Percentiles rank a stretch among this genome's conserved stretches.
These are phyloP conservation scores for Mycena sanguinolenta DNA, from an alignment of 768 basidiomycete species.

Conservation along the genomic window DNA sequence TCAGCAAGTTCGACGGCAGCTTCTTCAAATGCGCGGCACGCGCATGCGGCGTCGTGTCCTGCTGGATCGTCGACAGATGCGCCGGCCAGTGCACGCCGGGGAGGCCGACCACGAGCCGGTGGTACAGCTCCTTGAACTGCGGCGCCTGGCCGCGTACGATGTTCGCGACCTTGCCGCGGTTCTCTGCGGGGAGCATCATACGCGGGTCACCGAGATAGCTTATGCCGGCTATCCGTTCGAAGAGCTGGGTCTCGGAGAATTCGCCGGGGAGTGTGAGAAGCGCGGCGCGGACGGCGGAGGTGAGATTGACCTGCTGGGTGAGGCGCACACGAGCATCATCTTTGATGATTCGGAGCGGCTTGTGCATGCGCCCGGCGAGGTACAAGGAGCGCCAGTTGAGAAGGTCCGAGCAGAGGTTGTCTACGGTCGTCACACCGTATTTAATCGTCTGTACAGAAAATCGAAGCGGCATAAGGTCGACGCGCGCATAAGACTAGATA, in stretches of 20 bases:
- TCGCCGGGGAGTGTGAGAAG: slow-evolving; percentile 86
- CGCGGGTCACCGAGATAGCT: slow-evolving; percentile 93
- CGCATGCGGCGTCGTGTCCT: slow-evolving; percentile 79
- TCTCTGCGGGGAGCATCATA: slow-evolving; percentile 95
- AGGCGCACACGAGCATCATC: slow-evolving; percentile 93
- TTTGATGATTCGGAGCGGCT: slow-evolving; percentile 93
- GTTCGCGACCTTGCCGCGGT: slow-evolving; percentile 93
- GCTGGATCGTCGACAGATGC: slow-evolving; percentile 67
- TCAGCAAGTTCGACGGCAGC: slow-evolving; percentile 78
- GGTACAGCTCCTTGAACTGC: slow-evolving; percentile 92
- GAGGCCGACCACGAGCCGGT: slow-evolving; percentile 79
- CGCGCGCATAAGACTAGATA: slow-evolving; percentile 15
- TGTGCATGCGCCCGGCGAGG: slow-evolving; percentile 96
- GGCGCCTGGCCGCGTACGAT: slow-evolving; percentile 87
- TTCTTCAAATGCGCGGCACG: slow-evolving; percentile 82
- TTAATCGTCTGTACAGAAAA: slow-evolving; percentile 80
- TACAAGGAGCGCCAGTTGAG: slow-evolving; percentile 95
- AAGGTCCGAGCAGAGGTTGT: slow-evolving; percentile 89
- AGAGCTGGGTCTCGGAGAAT: slow-evolving; percentile 88
- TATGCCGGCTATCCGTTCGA: slow-evolving; percentile 86
- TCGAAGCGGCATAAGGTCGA: slow-evolving; percentile 4
- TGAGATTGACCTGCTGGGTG: slow-evolving; percentile 94
- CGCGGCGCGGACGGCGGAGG: slow-evolving; percentile 90
- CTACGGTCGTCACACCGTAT: slow-evolving; percentile 95
- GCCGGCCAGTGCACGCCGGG: slow-evolving; percentile 85